Percentiles rank a stretch among this genome's conserved stretches.
Conservation (phyloP, 345 rosid species). For the Stellera chamaejasme region DNA sequence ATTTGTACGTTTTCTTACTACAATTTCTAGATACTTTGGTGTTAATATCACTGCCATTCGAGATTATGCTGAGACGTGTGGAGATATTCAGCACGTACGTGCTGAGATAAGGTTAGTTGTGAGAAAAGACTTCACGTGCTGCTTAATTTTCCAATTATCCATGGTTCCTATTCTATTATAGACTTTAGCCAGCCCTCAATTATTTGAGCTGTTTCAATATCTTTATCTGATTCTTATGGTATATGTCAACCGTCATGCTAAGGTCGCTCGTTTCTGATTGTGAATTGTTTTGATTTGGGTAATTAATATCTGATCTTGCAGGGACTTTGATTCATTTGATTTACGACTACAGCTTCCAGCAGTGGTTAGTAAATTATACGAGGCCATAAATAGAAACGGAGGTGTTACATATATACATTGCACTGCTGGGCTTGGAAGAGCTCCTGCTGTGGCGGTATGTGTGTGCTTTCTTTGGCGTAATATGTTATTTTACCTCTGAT, state of each 20-base stretch:
- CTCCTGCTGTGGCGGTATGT: conserved; percentile 88
- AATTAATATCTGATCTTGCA: conserved; percentile 28
- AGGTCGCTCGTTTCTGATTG: no score
- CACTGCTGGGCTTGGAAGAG: conserved; percentile 98
- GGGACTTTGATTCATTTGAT: conserved; percentile 97
- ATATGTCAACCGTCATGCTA: no score
- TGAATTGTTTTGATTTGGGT: background rate
- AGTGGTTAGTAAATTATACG: conserved; percentile 58
- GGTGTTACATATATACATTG: conserved; percentile 92
- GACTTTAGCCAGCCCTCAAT: no score
- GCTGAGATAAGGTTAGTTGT: conserved; percentile 69
- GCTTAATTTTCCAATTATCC: background rate
- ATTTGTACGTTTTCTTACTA: conserved; percentile 32
- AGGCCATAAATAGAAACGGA: conserved; percentile 67
- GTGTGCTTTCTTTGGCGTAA: conserved; percentile 12
- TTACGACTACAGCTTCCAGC: conserved; percentile 92
- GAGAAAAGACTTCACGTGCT: conserved; percentile 7
- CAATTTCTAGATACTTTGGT: conserved; percentile 66
- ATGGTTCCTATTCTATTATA: no score
- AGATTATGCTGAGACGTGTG: conserved; percentile 47
- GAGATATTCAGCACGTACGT: conserved; percentile 71
- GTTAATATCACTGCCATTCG: conserved; percentile 77
- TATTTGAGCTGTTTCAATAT: no score
- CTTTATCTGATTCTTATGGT: conserved; percentile 1
- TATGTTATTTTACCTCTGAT: background rate